phyloP scores from a whole-genome alignment of 1,139 yeast species.

The Pichia sp. region DNA sequence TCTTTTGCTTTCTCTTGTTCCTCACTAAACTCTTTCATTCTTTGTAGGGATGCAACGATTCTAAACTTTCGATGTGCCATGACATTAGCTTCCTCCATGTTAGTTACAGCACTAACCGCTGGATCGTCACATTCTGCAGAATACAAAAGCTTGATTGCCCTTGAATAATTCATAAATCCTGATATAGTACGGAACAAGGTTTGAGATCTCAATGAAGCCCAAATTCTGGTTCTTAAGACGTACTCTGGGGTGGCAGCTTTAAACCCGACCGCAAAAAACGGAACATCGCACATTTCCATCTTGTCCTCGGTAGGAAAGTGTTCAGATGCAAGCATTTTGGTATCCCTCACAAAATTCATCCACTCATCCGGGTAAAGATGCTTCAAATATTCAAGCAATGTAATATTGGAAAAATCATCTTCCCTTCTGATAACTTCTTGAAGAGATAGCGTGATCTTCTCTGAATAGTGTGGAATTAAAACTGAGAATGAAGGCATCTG shows the following conservation, averaged over 20 bases:
- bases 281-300: slow-evolving; percentile 1
- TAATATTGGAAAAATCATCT: slow-evolving; percentile 96
- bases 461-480: slow-evolving; percentile 95
- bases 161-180: slow-evolving; percentile 51
- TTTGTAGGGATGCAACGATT: slow-evolving; percentile 67
- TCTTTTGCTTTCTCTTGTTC: slow-evolving; percentile 53
- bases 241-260: slow-evolving; percentile 49
- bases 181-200: slow-evolving; percentile 48
- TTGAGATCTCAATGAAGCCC: slow-evolving; percentile 54
- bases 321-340: slow-evolving; percentile 97
- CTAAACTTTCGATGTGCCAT: slow-evolving; percentile 61
- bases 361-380: slow-evolving; percentile 98
- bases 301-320: slow-evolving; percentile 30
- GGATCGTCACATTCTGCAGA: slow-evolving; percentile 34
- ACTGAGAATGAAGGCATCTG: slow-evolving; percentile 99
- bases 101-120: slow-evolving; percentile 24
- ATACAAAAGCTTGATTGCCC: slow-evolving; percentile 40
- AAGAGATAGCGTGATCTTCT: slow-evolving; percentile 87
- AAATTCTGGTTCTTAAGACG: slow-evolving; percentile 44
- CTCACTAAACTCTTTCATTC: slow-evolving; percentile 41
- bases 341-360: slow-evolving; percentile 98
- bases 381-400: slow-evolving; percentile 90
- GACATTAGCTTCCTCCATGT: slow-evolving; percentile 32
- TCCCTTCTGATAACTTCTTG: slow-evolving; percentile 98
- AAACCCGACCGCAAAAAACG: slow-evolving; percentile 33